Conservation (phyloP, 108 stramenopile species). For the Nitzschia sp. region DNA sequence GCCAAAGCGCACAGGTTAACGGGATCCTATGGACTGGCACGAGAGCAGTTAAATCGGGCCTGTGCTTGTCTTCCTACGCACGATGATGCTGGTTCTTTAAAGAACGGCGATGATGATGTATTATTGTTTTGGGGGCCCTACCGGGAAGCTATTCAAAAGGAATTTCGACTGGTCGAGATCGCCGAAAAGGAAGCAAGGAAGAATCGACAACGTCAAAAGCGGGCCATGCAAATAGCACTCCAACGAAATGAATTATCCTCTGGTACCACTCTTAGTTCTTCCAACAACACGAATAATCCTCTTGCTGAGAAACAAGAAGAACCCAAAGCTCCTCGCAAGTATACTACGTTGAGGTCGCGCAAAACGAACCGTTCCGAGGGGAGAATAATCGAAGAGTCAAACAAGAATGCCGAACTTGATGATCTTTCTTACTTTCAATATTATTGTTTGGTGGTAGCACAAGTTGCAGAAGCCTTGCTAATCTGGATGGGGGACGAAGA, state of each 20-base stretch:
- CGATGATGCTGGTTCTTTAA: neutral
- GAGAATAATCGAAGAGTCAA: neutral
- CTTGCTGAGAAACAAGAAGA: neutral
- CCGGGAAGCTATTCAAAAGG: slow-evolving; percentile 35
- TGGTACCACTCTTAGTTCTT: neutral
- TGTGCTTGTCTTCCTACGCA: slow-evolving; percentile 18
- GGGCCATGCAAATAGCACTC: slow-evolving; percentile 27
- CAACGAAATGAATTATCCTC: neutral
- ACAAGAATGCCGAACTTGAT: neutral
- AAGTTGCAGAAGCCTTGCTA: slow-evolving; percentile 26
- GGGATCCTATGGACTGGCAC: slow-evolving; percentile 58
- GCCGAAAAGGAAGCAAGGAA: slow-evolving; percentile 28
- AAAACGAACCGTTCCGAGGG: neutral
- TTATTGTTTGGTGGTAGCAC: slow-evolving; percentile 34
- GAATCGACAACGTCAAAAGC: slow-evolving; percentile 41
- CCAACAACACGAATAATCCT: neutral
- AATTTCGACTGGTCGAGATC: slow-evolving; percentile 21
- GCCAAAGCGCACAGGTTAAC: slow-evolving; percentile 66
- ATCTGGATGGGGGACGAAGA: slow-evolving; percentile 30
- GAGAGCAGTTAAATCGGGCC: slow-evolving; percentile 53
- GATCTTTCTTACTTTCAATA: slow-evolving; percentile 19
- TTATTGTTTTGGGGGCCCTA: slow-evolving; percentile 16
- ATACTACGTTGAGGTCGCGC: slow-evolving; percentile 7
- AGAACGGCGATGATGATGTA: slow-evolving; percentile 10
- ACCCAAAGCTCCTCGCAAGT: slow-evolving; percentile 1